Evolutionary conservation across 257 asterid species (phyloP), one percentile per base, ranked within the genome.

Genomic region (Solanum boliviense): DNA sequence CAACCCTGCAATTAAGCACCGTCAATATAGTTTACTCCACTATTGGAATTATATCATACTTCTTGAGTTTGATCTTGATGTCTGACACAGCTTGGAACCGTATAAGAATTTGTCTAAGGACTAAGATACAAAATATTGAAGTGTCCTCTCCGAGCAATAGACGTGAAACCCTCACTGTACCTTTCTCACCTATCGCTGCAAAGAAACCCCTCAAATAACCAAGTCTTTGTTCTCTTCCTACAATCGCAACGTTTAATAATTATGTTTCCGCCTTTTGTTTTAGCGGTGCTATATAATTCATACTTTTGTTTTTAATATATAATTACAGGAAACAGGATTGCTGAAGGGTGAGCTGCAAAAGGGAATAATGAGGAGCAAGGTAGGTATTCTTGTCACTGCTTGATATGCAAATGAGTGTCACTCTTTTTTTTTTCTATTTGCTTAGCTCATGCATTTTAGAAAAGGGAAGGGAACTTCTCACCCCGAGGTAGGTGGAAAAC

Each of bases 301-400:
- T 60, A 20, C 87, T 90, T 38, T 34, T 88, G 75, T 25, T 32
- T 34, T 60, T 9, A 21, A 8, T 73, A n/a, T 73, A 39, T 44
- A 79, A 29, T 82, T 90, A 67, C 84, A 92, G 94, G 94, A 92
- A 86, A 89, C 92, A n/a, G 93, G 90, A 84, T 83, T 89, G 88
- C 94, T 92, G 68, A 91, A 87, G 87, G 84, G 88, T 88, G 91
- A 88, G 91, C 74, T 91, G 88, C 89, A 70, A 91, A 88, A 87
- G 85, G 91, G 91, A 86, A 89, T 89, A 84, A 71, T 68, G 79
- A 83, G 87, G 91, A 81, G 83, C 60, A 91, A 92, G 94, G 94
- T 92, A 89, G 39, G 34, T 29, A 38, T 73, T 86, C 38, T 65
- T 72, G 36, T 31, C 12, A 84, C 71, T 67, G 60, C 76, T 76